These are phyloP conservation scores for Saccharomycopsis capsularis DNA, from an alignment of 805 yeast genomes.

Conservation along the genomic window DNA sequence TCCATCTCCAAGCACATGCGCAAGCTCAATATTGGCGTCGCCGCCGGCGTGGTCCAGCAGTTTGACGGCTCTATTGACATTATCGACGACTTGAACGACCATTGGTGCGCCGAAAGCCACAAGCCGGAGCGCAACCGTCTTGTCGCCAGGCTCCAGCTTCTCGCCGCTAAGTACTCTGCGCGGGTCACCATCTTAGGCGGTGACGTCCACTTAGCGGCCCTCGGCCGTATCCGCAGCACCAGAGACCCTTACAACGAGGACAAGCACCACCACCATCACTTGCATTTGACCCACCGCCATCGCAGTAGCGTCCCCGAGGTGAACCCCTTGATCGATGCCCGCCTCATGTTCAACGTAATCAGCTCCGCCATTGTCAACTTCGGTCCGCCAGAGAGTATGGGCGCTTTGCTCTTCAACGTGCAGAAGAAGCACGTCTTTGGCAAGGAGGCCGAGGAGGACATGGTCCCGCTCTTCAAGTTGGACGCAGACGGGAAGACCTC, in stretches of 20 bases:
- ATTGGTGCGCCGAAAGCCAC: constrained; percentile 90
- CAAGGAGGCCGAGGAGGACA: constrained; percentile 63
- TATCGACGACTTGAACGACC: constrained; percentile 89
- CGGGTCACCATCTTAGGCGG: constrained; percentile 84
- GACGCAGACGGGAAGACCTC: constrained; percentile 46
- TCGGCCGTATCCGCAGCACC: constrained; percentile 65
- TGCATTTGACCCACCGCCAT: constrained; percentile 34
- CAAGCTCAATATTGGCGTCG: constrained; percentile 38
- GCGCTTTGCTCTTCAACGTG: constrained; percentile 59
- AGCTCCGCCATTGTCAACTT: constrained; percentile 88
- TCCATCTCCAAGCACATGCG: constrained; percentile 1
- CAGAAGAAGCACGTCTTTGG: constrained; percentile 63
- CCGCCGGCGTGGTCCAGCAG: constrained; percentile 74
- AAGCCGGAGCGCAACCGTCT: constrained; percentile 76
- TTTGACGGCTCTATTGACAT: constrained; percentile 90
- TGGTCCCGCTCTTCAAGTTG: constrained; percentile 59
- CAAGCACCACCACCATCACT: constrained; percentile 22
- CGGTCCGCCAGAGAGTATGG: constrained; percentile 88
- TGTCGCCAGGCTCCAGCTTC: constrained; percentile 50
- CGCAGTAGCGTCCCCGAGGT: constrained; percentile 29
- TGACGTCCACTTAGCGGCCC: constrained; percentile 85
- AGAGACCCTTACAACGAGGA: background rate
- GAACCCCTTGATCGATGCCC: constrained; percentile 48
- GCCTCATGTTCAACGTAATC: constrained; percentile 74
- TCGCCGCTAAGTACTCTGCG: constrained; percentile 56